phyloP scores from a whole-genome alignment of 345 rosid genomes.

The Clarkia xantiana region DNA sequence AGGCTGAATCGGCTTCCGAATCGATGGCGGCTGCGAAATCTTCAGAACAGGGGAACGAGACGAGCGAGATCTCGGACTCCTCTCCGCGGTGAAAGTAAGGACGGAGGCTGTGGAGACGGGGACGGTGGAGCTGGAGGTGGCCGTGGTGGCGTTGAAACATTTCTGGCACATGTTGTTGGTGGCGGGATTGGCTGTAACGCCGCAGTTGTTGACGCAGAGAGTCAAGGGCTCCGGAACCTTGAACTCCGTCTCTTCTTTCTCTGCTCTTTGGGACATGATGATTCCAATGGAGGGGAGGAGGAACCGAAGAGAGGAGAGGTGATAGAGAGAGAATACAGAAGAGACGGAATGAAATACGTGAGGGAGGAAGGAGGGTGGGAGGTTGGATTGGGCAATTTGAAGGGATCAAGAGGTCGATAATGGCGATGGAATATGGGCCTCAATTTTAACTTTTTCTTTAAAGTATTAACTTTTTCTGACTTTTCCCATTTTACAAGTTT shows the following conservation, averaged over 20 bases:
- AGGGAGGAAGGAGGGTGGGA: too few species aligned
- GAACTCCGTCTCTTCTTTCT: slow-evolving; percentile 92
- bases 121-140: slow-evolving; percentile 16
- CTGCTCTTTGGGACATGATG: slow-evolving; percentile 71
- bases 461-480: too few species aligned
- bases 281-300: too few species aligned
- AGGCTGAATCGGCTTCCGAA: slow-evolving; percentile 6
- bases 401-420: too few species aligned
- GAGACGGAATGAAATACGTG: not conserved
- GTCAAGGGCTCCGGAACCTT: slow-evolving; percentile 69
- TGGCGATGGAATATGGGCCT: too few species aligned
- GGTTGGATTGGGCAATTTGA: not conserved
- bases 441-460: too few species aligned
- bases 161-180: slow-evolving; percentile 96
- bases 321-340: too few species aligned
- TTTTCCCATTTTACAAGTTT: too few species aligned
- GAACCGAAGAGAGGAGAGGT: too few species aligned
- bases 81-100: slow-evolving; percentile 32
- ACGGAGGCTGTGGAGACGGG: not conserved
- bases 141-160: slow-evolving; percentile 59
- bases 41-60: slow-evolving; percentile 21
- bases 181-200: slow-evolving; percentile 74
- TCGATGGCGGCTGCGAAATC: slow-evolving; percentile 7
- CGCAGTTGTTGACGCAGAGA: slow-evolving; percentile 69
- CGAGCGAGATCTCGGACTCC: slow-evolving; percentile 36